These are phyloP conservation scores for Edaphochlamys debaryana DNA, from an alignment of 139 green algal genomes.

Conservation along the genomic window DNA sequence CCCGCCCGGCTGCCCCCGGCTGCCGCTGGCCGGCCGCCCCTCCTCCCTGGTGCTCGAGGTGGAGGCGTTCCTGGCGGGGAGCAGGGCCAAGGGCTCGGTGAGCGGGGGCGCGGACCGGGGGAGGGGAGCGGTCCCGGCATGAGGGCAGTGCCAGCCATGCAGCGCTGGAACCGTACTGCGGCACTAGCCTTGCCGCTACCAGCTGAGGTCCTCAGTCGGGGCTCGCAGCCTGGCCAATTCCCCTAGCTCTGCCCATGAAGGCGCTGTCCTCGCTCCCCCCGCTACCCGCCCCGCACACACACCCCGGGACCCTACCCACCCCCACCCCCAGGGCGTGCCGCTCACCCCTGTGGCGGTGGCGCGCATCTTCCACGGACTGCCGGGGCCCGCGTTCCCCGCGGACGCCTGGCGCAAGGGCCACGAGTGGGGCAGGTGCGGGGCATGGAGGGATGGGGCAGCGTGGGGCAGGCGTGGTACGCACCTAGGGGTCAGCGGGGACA, in stretches of 20 bases:
- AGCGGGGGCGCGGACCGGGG: background rate
- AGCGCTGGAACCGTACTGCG: too few relatives aligned
- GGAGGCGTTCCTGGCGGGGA: background rate
- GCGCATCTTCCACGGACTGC: conserved; percentile 77
- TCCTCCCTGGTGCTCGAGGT: background rate
- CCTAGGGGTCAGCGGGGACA: too few relatives aligned
- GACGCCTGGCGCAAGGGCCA: conserved; percentile 64
- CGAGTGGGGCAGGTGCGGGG: conserved; percentile 60
- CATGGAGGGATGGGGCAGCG: too few relatives aligned
- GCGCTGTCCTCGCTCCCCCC: too few relatives aligned
- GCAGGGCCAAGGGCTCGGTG: background rate
- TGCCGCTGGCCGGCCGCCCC: conserved; percentile 3
- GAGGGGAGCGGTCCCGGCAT: background rate
- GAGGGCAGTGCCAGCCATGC: background rate
- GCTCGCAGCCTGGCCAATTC: too few relatives aligned
- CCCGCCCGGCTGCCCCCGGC: conserved; percentile 5
- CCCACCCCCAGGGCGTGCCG: background rate
- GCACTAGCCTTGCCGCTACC: too few relatives aligned
- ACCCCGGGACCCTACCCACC: too few relatives aligned
- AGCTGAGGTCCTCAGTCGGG: too few relatives aligned
- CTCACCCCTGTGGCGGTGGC: conserved; percentile 62
- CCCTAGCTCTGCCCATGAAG: too few relatives aligned
- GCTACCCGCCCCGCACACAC: too few relatives aligned
- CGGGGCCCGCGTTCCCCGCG: conserved; percentile 67
- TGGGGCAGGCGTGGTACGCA: too few relatives aligned